Conservation (phyloP, 2,329 filamentous ascomycete species). For the Ophidiomyces ophidiicola region DNA sequence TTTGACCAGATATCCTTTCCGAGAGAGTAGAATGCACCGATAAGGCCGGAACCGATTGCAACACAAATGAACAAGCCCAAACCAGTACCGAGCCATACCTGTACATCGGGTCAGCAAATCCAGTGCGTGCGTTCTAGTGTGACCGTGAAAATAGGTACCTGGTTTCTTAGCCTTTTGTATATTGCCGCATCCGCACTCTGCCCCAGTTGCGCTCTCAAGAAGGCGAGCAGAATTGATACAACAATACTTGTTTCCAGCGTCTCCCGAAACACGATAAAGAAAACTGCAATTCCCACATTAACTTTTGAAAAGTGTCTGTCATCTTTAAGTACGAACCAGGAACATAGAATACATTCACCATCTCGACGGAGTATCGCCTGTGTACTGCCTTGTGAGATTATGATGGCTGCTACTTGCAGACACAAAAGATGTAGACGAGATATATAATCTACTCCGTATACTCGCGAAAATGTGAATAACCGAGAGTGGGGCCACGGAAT, state of each 20-base stretch:
- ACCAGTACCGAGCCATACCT: slow-evolving; percentile 11
- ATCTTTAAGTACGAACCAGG: slow-evolving; percentile 4
- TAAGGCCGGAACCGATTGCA: slow-evolving; percentile 10
- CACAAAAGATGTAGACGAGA: too few relatives aligned
- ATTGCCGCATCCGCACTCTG: slow-evolving; percentile 3
- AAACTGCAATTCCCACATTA: slow-evolving; percentile 3
- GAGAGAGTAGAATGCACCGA: slow-evolving; percentile 12
- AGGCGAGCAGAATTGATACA: slow-evolving; percentile 10
- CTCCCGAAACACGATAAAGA: slow-evolving; percentile 13
- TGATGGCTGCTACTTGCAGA: too few relatives aligned
- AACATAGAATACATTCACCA: slow-evolving; percentile 13
- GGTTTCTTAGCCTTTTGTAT: slow-evolving; percentile 11
- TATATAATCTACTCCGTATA: too few relatives aligned
- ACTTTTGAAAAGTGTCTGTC: neutral
- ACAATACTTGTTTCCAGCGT: slow-evolving; percentile 13
- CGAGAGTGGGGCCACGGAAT: too few relatives aligned
- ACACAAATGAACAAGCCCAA: slow-evolving; percentile 10
- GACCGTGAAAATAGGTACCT: neutral
- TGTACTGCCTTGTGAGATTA: neutral
- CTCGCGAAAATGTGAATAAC: too few relatives aligned
- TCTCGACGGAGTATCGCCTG: neutral
- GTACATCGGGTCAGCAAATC: neutral
- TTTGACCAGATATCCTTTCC: slow-evolving; percentile 11
- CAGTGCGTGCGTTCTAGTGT: neutral
- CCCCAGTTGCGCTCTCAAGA: slow-evolving; percentile 9